phyloP scores from a whole-genome alignment of 73 alveolate species.

The Paraurostyla sp. region DNA sequence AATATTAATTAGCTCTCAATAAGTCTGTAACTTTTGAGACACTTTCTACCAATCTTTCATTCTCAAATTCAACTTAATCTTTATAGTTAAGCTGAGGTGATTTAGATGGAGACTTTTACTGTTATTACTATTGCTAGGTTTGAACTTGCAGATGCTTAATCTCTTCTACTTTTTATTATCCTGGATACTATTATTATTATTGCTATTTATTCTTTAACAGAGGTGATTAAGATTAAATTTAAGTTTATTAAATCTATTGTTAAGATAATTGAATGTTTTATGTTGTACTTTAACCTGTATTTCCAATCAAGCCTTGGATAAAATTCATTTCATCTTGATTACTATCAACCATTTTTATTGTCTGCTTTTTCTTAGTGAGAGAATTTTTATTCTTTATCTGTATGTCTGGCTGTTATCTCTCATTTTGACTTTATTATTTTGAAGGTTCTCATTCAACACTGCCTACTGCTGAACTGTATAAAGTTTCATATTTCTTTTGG shows the following conservation, averaged over 20 bases:
- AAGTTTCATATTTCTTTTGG: too few species aligned
- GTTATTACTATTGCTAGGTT: neutral
- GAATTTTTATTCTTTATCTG: neutral
- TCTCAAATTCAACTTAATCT: neutral
- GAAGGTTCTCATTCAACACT: too few species aligned
- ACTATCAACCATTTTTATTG: slow-evolving; percentile 16
- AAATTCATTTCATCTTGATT: slow-evolving; percentile 1
- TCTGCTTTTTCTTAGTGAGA: neutral
- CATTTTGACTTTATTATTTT: neutral
- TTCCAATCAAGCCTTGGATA: neutral
- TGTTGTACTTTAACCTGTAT: neutral
- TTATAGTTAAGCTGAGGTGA: slow-evolving; percentile 1
- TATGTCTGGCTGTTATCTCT: slow-evolving; percentile 19
- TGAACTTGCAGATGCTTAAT: neutral
- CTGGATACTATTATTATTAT: too few species aligned
- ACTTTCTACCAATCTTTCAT: slow-evolving; percentile 58
- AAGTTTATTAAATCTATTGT: too few species aligned
- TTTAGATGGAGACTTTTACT: neutral
- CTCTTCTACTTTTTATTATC: too few species aligned
- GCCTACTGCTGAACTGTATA: too few species aligned
- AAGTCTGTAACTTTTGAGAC: slow-evolving; percentile 66
- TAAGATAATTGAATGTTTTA: too few species aligned
- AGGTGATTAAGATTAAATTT: too few species aligned
- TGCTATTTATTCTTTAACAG: too few species aligned
- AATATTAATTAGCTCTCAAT: slow-evolving; percentile 41